A percentile compares a stretch with the other conserved stretches of the same genome.
Conservation (phyloP, 2,329 filamentous ascomycete species). For the Whalleya microplaca region DNA sequence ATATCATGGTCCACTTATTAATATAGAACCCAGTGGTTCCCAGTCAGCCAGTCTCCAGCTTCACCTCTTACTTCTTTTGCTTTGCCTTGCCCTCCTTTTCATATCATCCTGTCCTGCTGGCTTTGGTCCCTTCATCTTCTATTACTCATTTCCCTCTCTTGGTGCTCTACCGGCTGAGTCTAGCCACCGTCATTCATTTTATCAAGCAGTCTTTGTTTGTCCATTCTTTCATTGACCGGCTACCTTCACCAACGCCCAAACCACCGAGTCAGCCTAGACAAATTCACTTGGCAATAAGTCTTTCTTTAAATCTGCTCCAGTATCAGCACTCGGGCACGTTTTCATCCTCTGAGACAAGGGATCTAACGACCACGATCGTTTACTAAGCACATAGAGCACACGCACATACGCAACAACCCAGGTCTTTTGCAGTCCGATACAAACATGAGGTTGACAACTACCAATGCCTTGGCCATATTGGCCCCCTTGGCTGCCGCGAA, state of each 20-base stretch:
- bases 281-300: constrained; percentile 10
- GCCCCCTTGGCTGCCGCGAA: constrained; percentile 48
- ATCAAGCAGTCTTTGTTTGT: constrained; percentile 32
- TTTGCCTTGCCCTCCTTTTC: constrained; percentile 10
- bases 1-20: constrained; percentile 8
- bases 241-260: constrained; percentile 17
- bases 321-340: constrained; percentile 20
- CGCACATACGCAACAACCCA: constrained; percentile 9
- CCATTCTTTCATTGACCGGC: constrained; percentile 32
- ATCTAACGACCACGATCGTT: constrained; percentile 12
- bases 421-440: constrained; percentile 3
- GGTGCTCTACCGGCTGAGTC: constrained; percentile 34
- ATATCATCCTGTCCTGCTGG: constrained; percentile 10
- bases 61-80: constrained; percentile 3
- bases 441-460: constrained; percentile 32
- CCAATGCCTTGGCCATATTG: constrained; percentile 30
- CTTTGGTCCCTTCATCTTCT: constrained; percentile 23
- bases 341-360: constrained; percentile 26
- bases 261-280: constrained; percentile 12
- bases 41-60: constrained; percentile 1
- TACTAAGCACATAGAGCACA: constrained; percentile 9
- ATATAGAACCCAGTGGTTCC: constrained; percentile 14
- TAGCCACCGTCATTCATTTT: constrained; percentile 28
- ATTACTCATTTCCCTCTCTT: constrained; percentile 29
- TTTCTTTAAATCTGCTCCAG: constrained; percentile 21